Evolutionary conservation across 1,284 basidiomycete species (phyloP).

Genomic region (Albatrellus sp.): DNA sequence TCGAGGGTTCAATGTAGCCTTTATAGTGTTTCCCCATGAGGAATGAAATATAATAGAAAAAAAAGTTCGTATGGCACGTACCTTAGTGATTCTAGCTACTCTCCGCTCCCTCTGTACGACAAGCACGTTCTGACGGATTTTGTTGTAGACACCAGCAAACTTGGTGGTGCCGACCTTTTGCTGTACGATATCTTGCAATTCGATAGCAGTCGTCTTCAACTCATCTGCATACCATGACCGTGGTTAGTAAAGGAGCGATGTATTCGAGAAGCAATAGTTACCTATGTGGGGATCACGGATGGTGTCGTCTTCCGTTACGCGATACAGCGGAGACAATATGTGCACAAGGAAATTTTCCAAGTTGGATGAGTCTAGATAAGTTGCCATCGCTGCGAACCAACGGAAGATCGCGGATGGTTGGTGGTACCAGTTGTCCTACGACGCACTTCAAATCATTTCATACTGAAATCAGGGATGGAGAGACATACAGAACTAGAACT

Average conservation of each 20-base stretch:
- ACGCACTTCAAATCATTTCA: neutral
- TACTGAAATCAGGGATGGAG: constrained; percentile 2
- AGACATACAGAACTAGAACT: constrained; percentile 32
- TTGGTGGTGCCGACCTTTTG: constrained; percentile 72
- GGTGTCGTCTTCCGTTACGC: constrained; percentile 78
- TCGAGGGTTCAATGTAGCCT: constrained; percentile 63
- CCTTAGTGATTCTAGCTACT: constrained; percentile 50
- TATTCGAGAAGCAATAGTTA: constrained; percentile 26
- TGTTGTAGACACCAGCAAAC: constrained; percentile 73
- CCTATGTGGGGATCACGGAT: constrained; percentile 70
- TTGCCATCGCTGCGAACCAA: constrained; percentile 91
- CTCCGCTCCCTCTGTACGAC: constrained; percentile 66
- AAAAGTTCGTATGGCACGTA: constrained; percentile 16
- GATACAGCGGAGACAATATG: constrained; percentile 79
- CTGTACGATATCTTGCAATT: constrained; percentile 85
- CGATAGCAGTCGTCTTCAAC: constrained; percentile 70
- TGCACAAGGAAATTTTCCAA: constrained; percentile 70
- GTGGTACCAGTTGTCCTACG: constrained; percentile 58
- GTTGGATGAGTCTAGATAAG: constrained; percentile 45
- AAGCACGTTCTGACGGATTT: constrained; percentile 62
- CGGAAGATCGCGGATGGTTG: constrained; percentile 73
- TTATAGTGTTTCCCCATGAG: constrained; percentile 3
- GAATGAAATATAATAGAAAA: neutral
- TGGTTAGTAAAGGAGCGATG: neutral
- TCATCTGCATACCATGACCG: constrained; percentile 42